phyloP scores from a whole-genome alignment of 768 basidiomycete species.

The Rhodotorula babjevae region DNA sequence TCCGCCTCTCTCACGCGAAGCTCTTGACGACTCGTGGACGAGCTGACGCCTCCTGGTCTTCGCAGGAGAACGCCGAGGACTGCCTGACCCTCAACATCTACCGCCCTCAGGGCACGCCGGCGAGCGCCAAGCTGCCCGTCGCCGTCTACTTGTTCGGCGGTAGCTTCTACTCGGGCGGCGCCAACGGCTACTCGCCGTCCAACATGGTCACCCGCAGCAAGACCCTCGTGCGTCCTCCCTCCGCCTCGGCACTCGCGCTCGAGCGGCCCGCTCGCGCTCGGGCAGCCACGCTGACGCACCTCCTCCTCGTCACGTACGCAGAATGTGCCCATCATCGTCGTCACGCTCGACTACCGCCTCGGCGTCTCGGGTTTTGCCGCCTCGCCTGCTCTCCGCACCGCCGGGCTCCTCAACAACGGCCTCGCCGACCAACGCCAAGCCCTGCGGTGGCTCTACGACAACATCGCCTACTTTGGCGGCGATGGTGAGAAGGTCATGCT shows the following conservation, averaged over 20 bases:
- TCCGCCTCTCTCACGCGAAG: not conserved
- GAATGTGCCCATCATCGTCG: conserved; percentile 54
- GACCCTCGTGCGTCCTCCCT: not conserved
- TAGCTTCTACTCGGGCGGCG: conserved; percentile 4
- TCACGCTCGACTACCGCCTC: conserved; percentile 58
- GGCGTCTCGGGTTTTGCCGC: conserved; percentile 57
- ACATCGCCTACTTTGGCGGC: conserved; percentile 20
- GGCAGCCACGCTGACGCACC: conserved; percentile 47
- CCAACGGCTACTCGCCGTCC: conserved; percentile 3
- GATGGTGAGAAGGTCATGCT: conserved; percentile 23
- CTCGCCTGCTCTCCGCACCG: conserved; percentile 51
- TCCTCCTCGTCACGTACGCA: not conserved
- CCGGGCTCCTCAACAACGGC: conserved; percentile 52
- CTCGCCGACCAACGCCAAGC: conserved; percentile 57
- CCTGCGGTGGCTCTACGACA: conserved; percentile 57
- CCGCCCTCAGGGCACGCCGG: conserved; percentile 31
- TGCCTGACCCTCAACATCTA: conserved; percentile 28
- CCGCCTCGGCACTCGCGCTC: no score
- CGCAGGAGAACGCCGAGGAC: conserved; percentile 17
- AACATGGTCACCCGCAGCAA: conserved; percentile 2
- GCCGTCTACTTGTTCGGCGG: conserved; percentile 21
- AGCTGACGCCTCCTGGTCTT: not conserved
- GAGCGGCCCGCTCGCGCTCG: not conserved
- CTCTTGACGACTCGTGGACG: no score
- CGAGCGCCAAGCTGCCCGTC: conserved; percentile 35